Conservation (phyloP, 1,284 basidiomycete species). For the Irpex sp. region DNA sequence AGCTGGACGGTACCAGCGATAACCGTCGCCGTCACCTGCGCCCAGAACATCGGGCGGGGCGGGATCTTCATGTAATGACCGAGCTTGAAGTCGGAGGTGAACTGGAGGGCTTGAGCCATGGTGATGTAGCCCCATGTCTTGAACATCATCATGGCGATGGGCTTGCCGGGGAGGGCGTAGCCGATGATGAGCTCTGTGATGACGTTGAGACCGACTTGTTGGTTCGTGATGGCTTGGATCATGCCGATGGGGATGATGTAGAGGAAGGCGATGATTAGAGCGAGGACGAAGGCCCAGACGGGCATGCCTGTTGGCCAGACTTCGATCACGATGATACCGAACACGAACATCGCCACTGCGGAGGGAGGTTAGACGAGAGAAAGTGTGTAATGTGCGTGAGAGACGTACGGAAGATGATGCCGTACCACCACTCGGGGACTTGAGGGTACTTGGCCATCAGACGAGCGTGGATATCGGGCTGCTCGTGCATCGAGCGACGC, state of each 20-base stretch:
- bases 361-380: background rate
- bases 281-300: slow-evolving; percentile 54
- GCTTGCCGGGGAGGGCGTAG: slow-evolving; percentile 47
- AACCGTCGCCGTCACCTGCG: slow-evolving; percentile 46
- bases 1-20: slow-evolving; percentile 45
- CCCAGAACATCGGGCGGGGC: slow-evolving; percentile 46
- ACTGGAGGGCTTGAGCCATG: slow-evolving; percentile 44
- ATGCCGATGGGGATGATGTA: slow-evolving; percentile 68
- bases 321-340: slow-evolving; percentile 68
- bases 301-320: slow-evolving; percentile 66
- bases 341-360: slow-evolving; percentile 46
- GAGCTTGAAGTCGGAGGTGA: slow-evolving; percentile 50
- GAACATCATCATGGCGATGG: slow-evolving; percentile 64
- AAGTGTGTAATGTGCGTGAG: no score
- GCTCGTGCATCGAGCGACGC: slow-evolving; percentile 62
- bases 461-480: slow-evolving; percentile 84
- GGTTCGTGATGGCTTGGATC: slow-evolving; percentile 63
- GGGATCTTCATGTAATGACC: slow-evolving; percentile 55
- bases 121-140: slow-evolving; percentile 53
- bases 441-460: slow-evolving; percentile 73
- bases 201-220: slow-evolving; percentile 57
- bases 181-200: slow-evolving; percentile 51
- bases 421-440: slow-evolving; percentile 78
- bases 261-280: slow-evolving; percentile 38
- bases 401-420: slow-evolving; percentile 39